Evolutionary conservation across 148 eudicot species (phyloP).

Genomic region (Bassia scoparia): DNA sequence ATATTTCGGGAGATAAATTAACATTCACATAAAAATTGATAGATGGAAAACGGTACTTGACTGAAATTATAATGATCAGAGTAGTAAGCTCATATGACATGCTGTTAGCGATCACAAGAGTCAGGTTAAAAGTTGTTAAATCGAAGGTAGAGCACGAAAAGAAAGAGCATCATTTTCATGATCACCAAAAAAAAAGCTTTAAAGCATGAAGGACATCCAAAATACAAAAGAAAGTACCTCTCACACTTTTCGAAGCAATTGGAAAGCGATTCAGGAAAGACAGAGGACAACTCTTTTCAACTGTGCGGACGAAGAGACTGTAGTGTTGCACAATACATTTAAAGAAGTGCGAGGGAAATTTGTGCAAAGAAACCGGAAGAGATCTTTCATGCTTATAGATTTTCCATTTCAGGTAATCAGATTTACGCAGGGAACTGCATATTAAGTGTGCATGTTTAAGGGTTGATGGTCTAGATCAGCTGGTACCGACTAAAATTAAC

Average conservation of each 20-base stretch:
- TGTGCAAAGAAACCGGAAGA: slow-evolving; percentile 57
- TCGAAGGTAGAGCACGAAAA: too few relatives aligned
- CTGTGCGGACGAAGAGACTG: slow-evolving; percentile 42
- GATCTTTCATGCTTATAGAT: slow-evolving; percentile 43
- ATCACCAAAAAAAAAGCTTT: too few relatives aligned
- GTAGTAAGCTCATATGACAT: too few relatives aligned
- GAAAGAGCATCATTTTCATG: too few relatives aligned
- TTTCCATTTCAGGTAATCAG: slow-evolving; percentile 34
- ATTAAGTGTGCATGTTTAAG: not conserved
- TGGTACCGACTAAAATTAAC: not conserved
- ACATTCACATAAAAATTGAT: too few relatives aligned
- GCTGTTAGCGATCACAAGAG: too few relatives aligned
- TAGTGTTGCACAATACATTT: slow-evolving; percentile 32
- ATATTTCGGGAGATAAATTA: too few relatives aligned
- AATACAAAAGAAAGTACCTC: slow-evolving; percentile 48
- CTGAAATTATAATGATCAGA: too few relatives aligned
- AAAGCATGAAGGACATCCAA: too few relatives aligned
- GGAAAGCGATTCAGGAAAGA: slow-evolving; percentile 87
- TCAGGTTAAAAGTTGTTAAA: too few relatives aligned
- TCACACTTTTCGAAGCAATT: slow-evolving; percentile 54
- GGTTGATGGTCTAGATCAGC: not conserved
- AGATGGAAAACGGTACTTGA: too few relatives aligned
- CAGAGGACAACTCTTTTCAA: slow-evolving; percentile 48
- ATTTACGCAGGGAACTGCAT: slow-evolving; percentile 45
- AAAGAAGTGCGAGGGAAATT: slow-evolving; percentile 69